Percentiles rank a stretch among this genome's conserved stretches.
Conservation (phyloP, 352 stramenopile species). For the Phytophthora melonis region DNA sequence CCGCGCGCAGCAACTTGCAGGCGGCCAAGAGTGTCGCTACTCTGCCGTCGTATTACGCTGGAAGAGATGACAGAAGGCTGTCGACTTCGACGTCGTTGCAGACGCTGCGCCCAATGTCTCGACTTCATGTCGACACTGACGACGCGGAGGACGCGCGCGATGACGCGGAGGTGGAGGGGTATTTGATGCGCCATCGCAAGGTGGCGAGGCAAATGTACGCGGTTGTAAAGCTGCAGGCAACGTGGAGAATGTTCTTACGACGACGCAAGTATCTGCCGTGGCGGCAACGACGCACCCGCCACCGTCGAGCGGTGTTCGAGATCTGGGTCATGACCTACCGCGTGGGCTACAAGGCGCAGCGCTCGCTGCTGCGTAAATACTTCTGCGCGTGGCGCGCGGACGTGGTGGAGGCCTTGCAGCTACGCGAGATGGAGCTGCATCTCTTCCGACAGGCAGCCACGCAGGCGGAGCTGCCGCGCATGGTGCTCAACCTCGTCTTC, state of each 20-base stretch:
- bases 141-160: conserved; percentile 32
- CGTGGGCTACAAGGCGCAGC: conserved; percentile 45
- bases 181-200: conserved; percentile 27
- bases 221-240: conserved; percentile 57
- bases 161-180: conserved; percentile 35
- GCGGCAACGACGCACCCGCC: conserved; percentile 39
- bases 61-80: conserved; percentile 8
- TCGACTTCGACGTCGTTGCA: conserved; percentile 28
- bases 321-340: conserved; percentile 59
- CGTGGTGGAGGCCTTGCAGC: conserved; percentile 50
- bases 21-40: conserved; percentile 19
- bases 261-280: conserved; percentile 59
- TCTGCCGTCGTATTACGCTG: neutral
- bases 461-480: conserved; percentile 50
- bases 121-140: conserved; percentile 12
- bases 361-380: conserved; percentile 46
- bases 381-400: conserved; percentile 58
- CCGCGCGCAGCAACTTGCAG: conserved; percentile 16
- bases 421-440: conserved; percentile 69
- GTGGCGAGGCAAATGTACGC: conserved; percentile 34
- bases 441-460: conserved; percentile 67
- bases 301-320: conserved; percentile 50
- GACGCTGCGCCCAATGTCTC: conserved; percentile 6
- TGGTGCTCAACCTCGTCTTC: conserved; percentile 84
- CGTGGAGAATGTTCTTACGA: conserved; percentile 59